Evolutionary conservation across 257 asterid genomes (phyloP).

Genomic region (Handroanthus guayacan): DNA sequence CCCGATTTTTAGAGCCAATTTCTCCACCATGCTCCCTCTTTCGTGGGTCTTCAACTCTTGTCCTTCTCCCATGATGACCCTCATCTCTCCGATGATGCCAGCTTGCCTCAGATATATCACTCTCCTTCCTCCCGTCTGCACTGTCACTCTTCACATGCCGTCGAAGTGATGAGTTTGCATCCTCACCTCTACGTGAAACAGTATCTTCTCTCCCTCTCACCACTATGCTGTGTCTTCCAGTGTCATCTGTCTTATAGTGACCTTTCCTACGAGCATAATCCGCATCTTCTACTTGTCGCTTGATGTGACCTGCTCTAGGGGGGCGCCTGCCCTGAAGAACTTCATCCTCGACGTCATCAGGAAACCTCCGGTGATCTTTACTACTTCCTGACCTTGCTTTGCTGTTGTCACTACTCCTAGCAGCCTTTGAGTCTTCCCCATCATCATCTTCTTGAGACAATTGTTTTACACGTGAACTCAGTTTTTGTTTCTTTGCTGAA

Average conservation of each 20-base stretch:
- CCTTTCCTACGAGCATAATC: constrained; percentile 53
- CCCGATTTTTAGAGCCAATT: constrained; percentile 58
- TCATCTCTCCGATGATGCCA: constrained; percentile 70
- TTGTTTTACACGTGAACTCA: constrained; percentile 53
- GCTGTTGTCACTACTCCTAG: constrained; percentile 76
- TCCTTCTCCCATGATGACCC: constrained; percentile 62
- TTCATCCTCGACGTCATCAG: constrained; percentile 67
- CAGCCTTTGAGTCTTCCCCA: constrained; percentile 65
- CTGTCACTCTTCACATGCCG: constrained; percentile 56
- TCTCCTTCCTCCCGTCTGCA: constrained; percentile 72
- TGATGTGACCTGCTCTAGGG: constrained; percentile 46
- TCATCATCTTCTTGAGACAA: constrained; percentile 64
- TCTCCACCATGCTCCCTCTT: constrained; percentile 72
- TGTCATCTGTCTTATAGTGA: constrained; percentile 69
- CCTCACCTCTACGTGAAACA: constrained; percentile 59
- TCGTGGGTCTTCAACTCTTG: constrained; percentile 64
- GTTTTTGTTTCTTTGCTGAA: constrained; percentile 50
- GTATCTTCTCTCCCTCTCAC: constrained; percentile 72
- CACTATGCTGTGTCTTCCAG: constrained; percentile 51
- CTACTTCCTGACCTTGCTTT: constrained; percentile 84
- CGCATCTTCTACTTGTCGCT: constrained; percentile 58
- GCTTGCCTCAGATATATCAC: constrained; percentile 67
- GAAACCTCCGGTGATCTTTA: constrained; percentile 56
- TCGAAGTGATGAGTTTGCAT: constrained; percentile 53
- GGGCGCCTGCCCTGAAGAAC: constrained; percentile 66